Evolutionary conservation across 306 rosid genomes (phyloP), one percentile per base, ranked within the genome.

Genomic region (Rosa persica): DNA sequence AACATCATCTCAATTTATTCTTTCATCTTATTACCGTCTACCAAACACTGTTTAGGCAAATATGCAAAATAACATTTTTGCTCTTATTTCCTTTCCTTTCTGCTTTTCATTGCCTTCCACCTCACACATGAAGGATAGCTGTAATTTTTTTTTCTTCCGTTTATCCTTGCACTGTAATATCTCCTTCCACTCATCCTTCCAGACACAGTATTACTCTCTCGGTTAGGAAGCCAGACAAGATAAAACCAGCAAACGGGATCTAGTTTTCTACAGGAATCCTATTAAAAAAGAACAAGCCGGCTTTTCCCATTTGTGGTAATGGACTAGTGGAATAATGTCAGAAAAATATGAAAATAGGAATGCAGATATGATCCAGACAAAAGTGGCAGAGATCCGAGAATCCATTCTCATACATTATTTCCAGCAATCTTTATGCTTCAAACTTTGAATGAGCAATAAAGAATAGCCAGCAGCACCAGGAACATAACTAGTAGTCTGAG

Each of bases 361-460:
- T 52, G 44, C 70, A 82, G 57, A 80, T n/a, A 52, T 42, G 36
- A 27, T 62, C 42, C 76, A 54, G 17, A 46, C 47, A 62, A 8
- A 70, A 82, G 62, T 61, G 51, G 30, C 68, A 68, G 73, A 76
- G 58, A 72, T 74, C 72, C 52, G 71, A 76, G 67, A 39, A 65
- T 62, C 60, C 38, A 60, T 60, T 48, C n/a, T 54, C 20, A n/a
- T 79, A 34, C 20, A 66, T 67, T 72, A 60, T 36, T 76, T 74
- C 40, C 68, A 70, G 34, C 27, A 66, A 73, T 71, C 34, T 76
- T 61, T 46, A 23, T 25, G 40, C 76, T 51, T 44, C 44, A 73
- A 4, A 73, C 38, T 52, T 78, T 73, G 65, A 57, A 55, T 34
- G 51, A 74, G 34, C 66, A 54, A 12, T 4, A 2, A 36, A 8